These are phyloP conservation scores for Cryptosporidium baileyi DNA, from an alignment of 169 alveolate species.

Conservation along the genomic window DNA sequence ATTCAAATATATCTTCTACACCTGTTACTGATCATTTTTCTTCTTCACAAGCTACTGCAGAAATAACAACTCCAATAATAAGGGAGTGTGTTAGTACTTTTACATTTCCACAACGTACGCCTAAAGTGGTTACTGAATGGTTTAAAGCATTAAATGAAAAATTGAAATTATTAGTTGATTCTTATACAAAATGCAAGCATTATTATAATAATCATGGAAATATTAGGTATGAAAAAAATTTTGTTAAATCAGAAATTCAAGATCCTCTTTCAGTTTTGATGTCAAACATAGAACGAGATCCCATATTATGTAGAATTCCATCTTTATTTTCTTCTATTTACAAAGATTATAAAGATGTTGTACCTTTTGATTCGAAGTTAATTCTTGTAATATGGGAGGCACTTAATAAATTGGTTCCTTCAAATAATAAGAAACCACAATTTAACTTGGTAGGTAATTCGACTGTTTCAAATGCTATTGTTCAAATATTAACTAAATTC, in stretches of 20 bases:
- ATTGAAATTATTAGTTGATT: background rate
- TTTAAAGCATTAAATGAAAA: constrained; percentile 27
- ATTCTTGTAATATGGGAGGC: constrained; percentile 54
- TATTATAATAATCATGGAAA: constrained; percentile 55
- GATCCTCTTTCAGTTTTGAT: background rate
- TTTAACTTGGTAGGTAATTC: background rate
- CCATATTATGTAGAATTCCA: constrained; percentile 36
- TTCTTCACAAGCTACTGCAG: constrained; percentile 26
- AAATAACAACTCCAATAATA: constrained; percentile 18
- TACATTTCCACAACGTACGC: constrained; percentile 53
- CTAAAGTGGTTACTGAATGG: constrained; percentile 55
- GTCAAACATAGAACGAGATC: constrained; percentile 27
- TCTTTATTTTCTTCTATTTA: constrained; percentile 49
- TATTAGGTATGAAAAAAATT: constrained; percentile 1
- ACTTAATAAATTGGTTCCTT: constrained; percentile 18
- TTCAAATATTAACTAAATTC: constrained; percentile 8
- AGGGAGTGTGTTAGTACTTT: background rate
- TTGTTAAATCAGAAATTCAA: background rate
- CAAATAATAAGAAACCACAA: constrained; percentile 2
- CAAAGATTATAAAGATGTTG: constrained; percentile 22
- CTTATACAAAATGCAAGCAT: constrained; percentile 29
- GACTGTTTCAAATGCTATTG: constrained; percentile 3
- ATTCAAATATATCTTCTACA: background rate
- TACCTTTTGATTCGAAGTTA: constrained; percentile 49
- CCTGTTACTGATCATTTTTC: background rate